A percentile compares a stretch with the other conserved stretches of the same genome.
phyloP scores from a whole-genome alignment of 257 asterid genomes.

The Orobanche coerulescens region DNA sequence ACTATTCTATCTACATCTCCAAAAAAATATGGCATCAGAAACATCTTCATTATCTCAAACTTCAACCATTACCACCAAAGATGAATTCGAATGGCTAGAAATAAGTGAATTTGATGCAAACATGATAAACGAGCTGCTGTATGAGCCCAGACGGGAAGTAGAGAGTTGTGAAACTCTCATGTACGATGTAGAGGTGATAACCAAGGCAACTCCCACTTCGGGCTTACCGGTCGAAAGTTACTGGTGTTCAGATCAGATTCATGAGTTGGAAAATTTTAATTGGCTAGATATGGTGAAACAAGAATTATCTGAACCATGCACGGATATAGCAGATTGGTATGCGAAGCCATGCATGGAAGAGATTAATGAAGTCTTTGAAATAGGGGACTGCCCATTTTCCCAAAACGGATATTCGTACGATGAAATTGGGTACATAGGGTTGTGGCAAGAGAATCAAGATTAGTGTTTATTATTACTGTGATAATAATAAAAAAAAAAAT shows the following conservation, averaged over 20 bases:
- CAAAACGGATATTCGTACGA: constrained; percentile 22
- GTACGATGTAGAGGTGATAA: constrained; percentile 15
- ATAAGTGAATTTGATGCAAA: constrained; percentile 31
- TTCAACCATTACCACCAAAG: constrained; percentile 14
- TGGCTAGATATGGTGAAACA: constrained; percentile 27
- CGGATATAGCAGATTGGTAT: constrained; percentile 26
- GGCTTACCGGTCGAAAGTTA: not conserved
- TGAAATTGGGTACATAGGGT: constrained; percentile 39
- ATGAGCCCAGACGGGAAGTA: constrained; percentile 26
- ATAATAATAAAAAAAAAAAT: not conserved
- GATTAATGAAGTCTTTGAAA: constrained; percentile 23
- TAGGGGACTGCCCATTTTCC: constrained; percentile 22
- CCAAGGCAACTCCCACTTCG: not conserved
- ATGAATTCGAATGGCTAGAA: constrained; percentile 34
- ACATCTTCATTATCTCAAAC: constrained; percentile 21
- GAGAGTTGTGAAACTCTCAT: constrained; percentile 1
- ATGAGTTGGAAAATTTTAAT: constrained; percentile 1
- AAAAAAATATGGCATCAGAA: constrained; percentile 29
- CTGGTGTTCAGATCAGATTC: constrained; percentile 13
- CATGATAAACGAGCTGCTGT: constrained; percentile 29
- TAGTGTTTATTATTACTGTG: not conserved
- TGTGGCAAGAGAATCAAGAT: constrained; percentile 34
- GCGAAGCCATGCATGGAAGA: constrained; percentile 26
- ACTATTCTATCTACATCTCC: not conserved
- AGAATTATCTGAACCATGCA: constrained; percentile 22